Percentiles rank a stretch among this genome's conserved stretches.
Conservation (phyloP, 176 grass and related monocot genomes). For the Lolium perenne region DNA sequence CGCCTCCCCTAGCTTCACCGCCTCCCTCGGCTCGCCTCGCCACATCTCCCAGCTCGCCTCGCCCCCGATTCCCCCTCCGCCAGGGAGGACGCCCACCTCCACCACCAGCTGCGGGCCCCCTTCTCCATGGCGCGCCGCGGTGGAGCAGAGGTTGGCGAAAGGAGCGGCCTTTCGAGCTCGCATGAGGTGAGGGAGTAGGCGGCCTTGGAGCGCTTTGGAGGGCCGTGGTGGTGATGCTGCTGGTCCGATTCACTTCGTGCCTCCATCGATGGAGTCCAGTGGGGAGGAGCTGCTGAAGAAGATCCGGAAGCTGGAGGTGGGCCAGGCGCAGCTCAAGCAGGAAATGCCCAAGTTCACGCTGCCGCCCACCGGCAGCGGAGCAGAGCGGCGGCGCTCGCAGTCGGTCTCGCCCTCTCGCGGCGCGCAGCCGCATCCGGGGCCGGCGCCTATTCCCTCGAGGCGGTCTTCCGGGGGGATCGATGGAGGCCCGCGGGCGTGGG, state of each 20-base stretch:
- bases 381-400: constrained; percentile 61
- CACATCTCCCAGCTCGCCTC: too few relatives aligned
- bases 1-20: too few relatives aligned
- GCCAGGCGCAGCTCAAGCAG: constrained; percentile 79
- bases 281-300: constrained; percentile 85
- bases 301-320: constrained; percentile 73
- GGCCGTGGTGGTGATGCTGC: constrained; percentile 24
- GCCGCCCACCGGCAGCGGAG: constrained; percentile 6
- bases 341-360: constrained; percentile 74
- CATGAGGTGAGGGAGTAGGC: background rate
- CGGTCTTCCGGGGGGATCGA: constrained; percentile 39
- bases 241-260: background rate
- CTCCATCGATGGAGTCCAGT: constrained; percentile 55
- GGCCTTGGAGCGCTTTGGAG: constrained; percentile 17
- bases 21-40: too few relatives aligned
- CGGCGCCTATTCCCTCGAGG: constrained; percentile 28
- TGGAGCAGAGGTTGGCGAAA: too few relatives aligned
- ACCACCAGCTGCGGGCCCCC: too few relatives aligned
- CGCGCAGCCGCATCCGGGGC: constrained; percentile 2
- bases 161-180: constrained; percentile 45
- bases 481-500: constrained; percentile 35
- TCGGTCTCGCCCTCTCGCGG: constrained; percentile 75
- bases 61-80: too few relatives aligned
- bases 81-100: too few relatives aligned
- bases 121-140: too few relatives aligned